phyloP scores from a whole-genome alignment of 305 asterid species.

The Fraxinus latifolia region DNA sequence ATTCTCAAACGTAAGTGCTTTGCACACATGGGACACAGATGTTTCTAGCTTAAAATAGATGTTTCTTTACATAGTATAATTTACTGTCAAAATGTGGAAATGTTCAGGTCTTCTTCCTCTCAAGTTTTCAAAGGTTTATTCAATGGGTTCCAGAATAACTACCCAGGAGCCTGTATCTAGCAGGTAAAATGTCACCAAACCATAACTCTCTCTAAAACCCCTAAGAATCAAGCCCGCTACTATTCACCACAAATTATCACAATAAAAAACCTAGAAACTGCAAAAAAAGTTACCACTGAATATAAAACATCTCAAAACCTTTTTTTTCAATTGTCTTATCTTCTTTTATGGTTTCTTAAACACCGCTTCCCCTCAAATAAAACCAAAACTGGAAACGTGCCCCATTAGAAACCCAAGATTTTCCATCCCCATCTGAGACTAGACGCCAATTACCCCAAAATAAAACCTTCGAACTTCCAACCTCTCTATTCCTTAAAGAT shows the following conservation, averaged over 20 bases:
- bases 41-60: not conserved
- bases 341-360: not conserved
- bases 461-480: not conserved
- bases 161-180: constrained; percentile 4
- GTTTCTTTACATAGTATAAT: not conserved
- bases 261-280: not conserved
- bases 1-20: not conserved
- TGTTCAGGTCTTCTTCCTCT: not conserved
- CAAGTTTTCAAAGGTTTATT: not conserved
- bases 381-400: not conserved
- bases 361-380: not conserved
- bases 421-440: not conserved
- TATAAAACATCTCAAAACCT: not conserved
- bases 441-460: not conserved
- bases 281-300: not conserved
- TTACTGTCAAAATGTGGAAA: not conserved
- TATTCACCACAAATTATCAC: not conserved
- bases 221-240: not conserved
- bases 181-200: not conserved
- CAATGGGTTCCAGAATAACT: not conserved
- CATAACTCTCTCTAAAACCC: not conserved
- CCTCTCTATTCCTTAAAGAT: not conserved
- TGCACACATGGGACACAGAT: constrained; percentile 8
- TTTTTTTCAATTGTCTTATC: not conserved
- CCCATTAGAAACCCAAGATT: not conserved